A percentile compares a stretch with the other conserved stretches of the same genome.
Conservation (phyloP, 257 asterid species). For the Solanum okadae region DNA sequence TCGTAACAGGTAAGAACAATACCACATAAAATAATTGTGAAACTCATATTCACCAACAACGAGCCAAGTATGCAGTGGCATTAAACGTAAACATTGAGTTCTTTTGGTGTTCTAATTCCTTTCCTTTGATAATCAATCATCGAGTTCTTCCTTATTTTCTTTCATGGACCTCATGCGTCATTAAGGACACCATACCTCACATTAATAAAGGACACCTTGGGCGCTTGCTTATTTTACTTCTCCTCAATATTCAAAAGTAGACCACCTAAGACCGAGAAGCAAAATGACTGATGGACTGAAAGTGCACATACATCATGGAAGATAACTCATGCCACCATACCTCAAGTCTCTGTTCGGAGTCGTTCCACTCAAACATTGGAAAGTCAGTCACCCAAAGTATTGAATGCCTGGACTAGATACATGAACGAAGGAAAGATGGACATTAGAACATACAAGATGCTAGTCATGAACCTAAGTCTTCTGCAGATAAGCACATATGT, state of each 20-base stretch:
- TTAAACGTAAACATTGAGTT: neutral
- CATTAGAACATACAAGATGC: slow-evolving; percentile 5
- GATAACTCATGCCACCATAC: slow-evolving; percentile 20
- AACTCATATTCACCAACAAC: neutral
- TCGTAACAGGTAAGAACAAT: neutral
- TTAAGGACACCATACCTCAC: neutral
- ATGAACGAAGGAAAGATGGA: slow-evolving; percentile 4
- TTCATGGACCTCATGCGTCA: neutral
- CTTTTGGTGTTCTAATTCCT: neutral
- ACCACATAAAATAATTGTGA: neutral
- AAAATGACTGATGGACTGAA: neutral
- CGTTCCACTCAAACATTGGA: slow-evolving; percentile 99
- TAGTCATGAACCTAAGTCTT: neutral
- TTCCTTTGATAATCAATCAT: neutral
- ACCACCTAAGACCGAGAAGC: neutral
- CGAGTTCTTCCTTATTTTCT: neutral
- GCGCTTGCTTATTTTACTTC: neutral
- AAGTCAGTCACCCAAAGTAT: slow-evolving; percentile 98
- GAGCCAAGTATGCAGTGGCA: neutral
- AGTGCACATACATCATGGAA: neutral
- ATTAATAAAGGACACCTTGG: neutral
- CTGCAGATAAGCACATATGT: neutral
- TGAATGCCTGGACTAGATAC: slow-evolving; percentile 64
- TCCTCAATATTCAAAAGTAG: neutral
- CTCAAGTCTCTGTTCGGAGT: slow-evolving; percentile 85